These are phyloP conservation scores for Penicillium sp. DNA, from an alignment of 2,329 filamentous ascomycete species.

Conservation along the genomic window DNA sequence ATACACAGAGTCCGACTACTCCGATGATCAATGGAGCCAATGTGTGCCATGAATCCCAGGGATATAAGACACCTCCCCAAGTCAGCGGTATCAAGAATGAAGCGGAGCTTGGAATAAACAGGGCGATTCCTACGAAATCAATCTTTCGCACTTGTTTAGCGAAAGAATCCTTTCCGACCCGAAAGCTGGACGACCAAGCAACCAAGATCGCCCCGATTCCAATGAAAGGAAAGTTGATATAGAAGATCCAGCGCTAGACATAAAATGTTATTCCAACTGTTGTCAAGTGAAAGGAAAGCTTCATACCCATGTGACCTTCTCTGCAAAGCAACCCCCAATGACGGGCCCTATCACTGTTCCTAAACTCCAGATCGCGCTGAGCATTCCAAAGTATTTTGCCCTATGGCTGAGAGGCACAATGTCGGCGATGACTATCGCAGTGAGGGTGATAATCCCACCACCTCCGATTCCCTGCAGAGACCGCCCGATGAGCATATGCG, in stretches of 20 bases:
- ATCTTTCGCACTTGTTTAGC: neutral
- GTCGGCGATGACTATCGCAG: conserved; percentile 48
- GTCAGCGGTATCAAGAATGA: conserved; percentile 23
- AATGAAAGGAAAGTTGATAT: conserved; percentile 27
- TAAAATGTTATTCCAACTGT: neutral
- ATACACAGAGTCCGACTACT: conserved; percentile 6
- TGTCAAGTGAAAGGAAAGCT: neutral
- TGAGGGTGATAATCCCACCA: conserved; percentile 44
- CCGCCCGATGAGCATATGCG: conserved; percentile 55
- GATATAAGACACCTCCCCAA: conserved; percentile 22
- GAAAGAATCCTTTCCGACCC: neutral
- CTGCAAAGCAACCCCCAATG: conserved; percentile 28
- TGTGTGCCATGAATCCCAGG: conserved; percentile 23
- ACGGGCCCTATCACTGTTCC: conserved; percentile 51
- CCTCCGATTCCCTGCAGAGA: conserved; percentile 55
- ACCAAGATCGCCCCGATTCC: neutral
- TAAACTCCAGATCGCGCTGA: conserved; percentile 28
- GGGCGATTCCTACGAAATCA: neutral
- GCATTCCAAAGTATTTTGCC: conserved; percentile 25
- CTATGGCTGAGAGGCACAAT: conserved; percentile 43
- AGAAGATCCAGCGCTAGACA: conserved; percentile 29
- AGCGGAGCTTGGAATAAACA: neutral
- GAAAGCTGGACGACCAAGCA: neutral
- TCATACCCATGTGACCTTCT: conserved; percentile 19
- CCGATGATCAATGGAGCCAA: conserved; percentile 19